phyloP scores from a whole-genome alignment of 306 rosid species.

The Carpinus viminea region DNA sequence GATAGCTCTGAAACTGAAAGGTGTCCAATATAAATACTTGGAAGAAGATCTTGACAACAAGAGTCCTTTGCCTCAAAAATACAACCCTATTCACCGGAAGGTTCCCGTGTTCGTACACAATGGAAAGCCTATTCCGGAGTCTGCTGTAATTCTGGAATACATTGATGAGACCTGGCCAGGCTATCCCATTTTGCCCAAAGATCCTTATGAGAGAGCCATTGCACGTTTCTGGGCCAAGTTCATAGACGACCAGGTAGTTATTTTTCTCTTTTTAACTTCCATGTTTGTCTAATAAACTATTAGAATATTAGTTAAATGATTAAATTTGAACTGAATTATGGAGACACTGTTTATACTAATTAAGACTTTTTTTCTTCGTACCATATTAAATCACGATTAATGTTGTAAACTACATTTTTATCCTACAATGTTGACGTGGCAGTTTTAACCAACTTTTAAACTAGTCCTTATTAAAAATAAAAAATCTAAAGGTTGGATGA shows the following conservation, averaged over 20 bases:
- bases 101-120: slow-evolving; percentile 34
- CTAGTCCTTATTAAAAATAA: too few species aligned
- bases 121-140: slow-evolving; percentile 27
- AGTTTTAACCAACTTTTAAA: too few species aligned
- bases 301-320: too few species aligned
- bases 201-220: slow-evolving; percentile 28
- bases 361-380: too few species aligned
- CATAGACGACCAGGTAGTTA: slow-evolving; percentile 32
- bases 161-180: slow-evolving; percentile 22
- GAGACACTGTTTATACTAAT: too few species aligned
- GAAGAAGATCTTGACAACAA: slow-evolving; percentile 35
- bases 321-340: too few species aligned
- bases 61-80: slow-evolving; percentile 34
- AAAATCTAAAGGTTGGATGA: too few species aligned
- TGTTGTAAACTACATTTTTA: too few species aligned
- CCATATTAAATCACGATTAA: too few species aligned
- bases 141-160: slow-evolving; percentile 20
- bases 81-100: slow-evolving; percentile 42
- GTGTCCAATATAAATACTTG: slow-evolving; percentile 27
- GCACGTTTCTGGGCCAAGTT: slow-evolving; percentile 48
- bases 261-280: neutral
- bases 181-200: slow-evolving; percentile 29
- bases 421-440: too few species aligned
- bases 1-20: slow-evolving; percentile 40
- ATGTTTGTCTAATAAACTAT: too few species aligned